Conservation (phyloP, 2,329 filamentous ascomycete species). For the Aspergillus intermedius region DNA sequence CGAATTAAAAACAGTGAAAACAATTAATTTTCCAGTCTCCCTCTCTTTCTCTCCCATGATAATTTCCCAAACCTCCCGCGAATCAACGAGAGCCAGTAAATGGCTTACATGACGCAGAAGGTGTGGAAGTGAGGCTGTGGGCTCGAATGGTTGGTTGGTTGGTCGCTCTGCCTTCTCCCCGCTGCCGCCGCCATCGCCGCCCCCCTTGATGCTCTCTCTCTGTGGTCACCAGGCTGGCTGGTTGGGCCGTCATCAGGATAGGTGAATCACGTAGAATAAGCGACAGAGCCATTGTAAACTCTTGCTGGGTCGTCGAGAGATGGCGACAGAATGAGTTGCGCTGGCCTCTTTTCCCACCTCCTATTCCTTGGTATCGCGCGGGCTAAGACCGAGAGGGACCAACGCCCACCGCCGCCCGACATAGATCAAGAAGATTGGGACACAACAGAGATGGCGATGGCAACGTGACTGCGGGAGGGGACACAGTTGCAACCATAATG, state of each 20-base stretch:
- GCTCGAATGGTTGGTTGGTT: neutral
- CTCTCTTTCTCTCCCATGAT: neutral
- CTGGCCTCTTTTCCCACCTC: neutral
- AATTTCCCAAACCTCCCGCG: neutral
- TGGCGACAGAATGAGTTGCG: neutral
- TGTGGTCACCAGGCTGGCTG: neutral
- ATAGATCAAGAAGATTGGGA: neutral
- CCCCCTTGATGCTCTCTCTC: neutral
- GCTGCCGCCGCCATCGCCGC: neutral
- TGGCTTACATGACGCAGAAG: neutral
- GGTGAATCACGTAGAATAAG: neutral
- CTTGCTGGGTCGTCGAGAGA: neutral
- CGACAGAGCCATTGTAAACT: neutral
- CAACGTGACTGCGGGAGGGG: neutral
- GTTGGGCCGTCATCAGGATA: neutral
- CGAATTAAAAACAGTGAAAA: neutral
- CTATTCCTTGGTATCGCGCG: neutral
- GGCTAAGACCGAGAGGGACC: neutral
- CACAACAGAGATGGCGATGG: neutral
- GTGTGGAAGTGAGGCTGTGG: neutral
- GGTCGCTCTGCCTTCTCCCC: neutral
- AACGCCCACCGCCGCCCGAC: slow-evolving; percentile 2
- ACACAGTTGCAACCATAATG: neutral
- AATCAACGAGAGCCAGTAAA: neutral
- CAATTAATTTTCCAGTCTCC: neutral